A percentile compares a stretch with the other conserved stretches of the same genome.
These are phyloP conservation scores for Termitomyces eurrhizus DNA, from an alignment of 768 basidiomycete species.

Conservation along the genomic window DNA sequence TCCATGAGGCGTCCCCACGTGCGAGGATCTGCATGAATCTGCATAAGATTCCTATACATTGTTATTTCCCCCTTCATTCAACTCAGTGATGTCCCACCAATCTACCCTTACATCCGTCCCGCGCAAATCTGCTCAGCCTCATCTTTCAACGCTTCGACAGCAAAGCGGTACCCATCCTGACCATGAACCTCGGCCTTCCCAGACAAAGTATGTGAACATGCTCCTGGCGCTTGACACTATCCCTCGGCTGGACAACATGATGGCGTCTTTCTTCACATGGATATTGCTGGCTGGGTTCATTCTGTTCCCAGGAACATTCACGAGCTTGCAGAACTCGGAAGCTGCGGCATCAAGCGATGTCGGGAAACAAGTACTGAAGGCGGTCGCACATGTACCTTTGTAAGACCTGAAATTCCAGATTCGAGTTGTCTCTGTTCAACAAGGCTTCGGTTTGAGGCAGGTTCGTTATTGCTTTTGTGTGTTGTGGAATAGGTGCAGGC, in stretches of 20 bases:
- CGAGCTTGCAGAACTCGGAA: constrained; percentile 36
- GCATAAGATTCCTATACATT: not conserved
- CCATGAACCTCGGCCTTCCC: constrained; percentile 14
- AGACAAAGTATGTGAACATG: constrained; percentile 57
- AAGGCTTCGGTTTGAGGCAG: constrained; percentile 22
- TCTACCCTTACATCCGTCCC: not conserved
- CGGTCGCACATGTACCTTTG: constrained; percentile 43
- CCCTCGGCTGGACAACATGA: constrained; percentile 42
- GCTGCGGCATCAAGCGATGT: constrained; percentile 22
- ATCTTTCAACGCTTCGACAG: not conserved
- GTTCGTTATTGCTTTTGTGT: constrained; percentile 51
- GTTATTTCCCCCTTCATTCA: not conserved
- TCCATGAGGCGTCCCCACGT: not conserved
- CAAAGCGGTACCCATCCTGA: not conserved
- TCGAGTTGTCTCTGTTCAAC: not conserved
- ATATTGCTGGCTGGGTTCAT: constrained; percentile 59
- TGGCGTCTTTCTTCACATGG: constrained; percentile 61
- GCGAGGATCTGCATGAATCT: not conserved
- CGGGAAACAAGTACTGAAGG: constrained; percentile 27
- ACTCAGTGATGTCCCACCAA: not conserved
- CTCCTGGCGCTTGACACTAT: constrained; percentile 57
- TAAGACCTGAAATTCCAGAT: constrained; percentile 16
- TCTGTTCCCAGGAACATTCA: constrained; percentile 60
- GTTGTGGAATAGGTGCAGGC: constrained; percentile 46
- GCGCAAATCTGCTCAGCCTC: not conserved